Evolutionary conservation across 2,329 filamentous ascomycete species (phyloP).

Genomic region (Magnaporthiopsis poae): DNA sequence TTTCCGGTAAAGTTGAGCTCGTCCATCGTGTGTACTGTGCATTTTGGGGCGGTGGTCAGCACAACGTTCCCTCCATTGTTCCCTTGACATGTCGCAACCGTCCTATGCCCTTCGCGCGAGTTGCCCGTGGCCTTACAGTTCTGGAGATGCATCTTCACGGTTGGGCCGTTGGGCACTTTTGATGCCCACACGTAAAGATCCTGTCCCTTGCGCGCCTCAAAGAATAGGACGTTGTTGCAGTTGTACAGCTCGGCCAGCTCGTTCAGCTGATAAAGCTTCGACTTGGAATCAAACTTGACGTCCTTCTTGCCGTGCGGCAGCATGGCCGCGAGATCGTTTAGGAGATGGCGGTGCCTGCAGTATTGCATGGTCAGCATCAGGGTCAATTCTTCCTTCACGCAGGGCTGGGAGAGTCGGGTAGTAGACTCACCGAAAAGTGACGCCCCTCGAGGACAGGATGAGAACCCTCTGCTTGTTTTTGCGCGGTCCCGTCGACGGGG

Average conservation of each 20-base stretch:
- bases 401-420: too few relatives aligned
- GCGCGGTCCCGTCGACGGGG: slow-evolving; percentile 18
- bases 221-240: slow-evolving; percentile 85
- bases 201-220: slow-evolving; percentile 87
- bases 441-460: slow-evolving; percentile 83
- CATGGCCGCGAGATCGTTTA: slow-evolving; percentile 79
- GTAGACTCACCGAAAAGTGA: slow-evolving; percentile 63
- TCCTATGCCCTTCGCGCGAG: slow-evolving; percentile 9
- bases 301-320: slow-evolving; percentile 90
- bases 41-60: not conserved
- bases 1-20: slow-evolving; percentile 96
- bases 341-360: slow-evolving; percentile 75
- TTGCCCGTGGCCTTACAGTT: slow-evolving; percentile 4
- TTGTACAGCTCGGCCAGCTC: slow-evolving; percentile 67
- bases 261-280: slow-evolving; percentile 72
- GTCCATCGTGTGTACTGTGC: slow-evolving; percentile 80
- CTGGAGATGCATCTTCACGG: slow-evolving; percentile 57
- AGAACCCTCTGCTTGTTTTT: slow-evolving; percentile 70
- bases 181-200: slow-evolving; percentile 91
- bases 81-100: not conserved
- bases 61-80: not conserved
- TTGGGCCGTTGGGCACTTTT: slow-evolving; percentile 75
- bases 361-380: not conserved
- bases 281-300: slow-evolving; percentile 93
- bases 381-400: slow-evolving; percentile 11